Base-by-base conservation (phyloP, 306 rosid species). In the Medicago lupulina region DNA sequence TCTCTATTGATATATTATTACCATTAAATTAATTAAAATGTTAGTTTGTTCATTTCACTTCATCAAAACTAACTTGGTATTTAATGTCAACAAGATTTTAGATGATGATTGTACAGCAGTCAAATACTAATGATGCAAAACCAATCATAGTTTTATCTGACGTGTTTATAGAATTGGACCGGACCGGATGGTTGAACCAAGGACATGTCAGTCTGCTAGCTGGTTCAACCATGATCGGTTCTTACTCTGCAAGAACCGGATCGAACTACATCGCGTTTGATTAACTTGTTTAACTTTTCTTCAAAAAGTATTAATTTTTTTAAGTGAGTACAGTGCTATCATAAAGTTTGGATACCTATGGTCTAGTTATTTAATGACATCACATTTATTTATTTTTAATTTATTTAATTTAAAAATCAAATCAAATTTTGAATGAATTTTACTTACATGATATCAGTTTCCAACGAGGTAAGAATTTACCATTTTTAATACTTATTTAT, bases 1-100 rank as follows among this genome's bases (percentile, higher is more conserved):
- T 61, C 43, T 28, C 5, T 19, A 61, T 61, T 61, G 0, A 61
- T 34, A 34, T 34, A 34, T 34, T 34, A 5, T 61, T 6, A 68
- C 62, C 50, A 50, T 16, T 71, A 9, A 51, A 71, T 73, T 79
- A 8, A 67, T 13, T 66, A 6, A 7, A 16, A 9, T 18, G 59
- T 53, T 53, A 16, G 3, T 8, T 53, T 0, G 6, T 67, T 13
- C 23, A 66, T 68, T 71, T 64, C 50, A 50, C 9, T 71, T 70
- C 44, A 59, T 57, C 67, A 50, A 18, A 10, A 70, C 70, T 62
- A 31, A 6, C 10, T 59, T 17, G 12, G 58, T 34, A 4, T n/a
- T 63, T 18, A 55, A 18, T 55, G 7, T 55, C 60, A 8, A 55
- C 28, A 23, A 23, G 1, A 1, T 55, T 55, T 54, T 17, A 9